Conservation (phyloP, 805 yeast genomes). For the Ogataea paradorogensis region DNA sequence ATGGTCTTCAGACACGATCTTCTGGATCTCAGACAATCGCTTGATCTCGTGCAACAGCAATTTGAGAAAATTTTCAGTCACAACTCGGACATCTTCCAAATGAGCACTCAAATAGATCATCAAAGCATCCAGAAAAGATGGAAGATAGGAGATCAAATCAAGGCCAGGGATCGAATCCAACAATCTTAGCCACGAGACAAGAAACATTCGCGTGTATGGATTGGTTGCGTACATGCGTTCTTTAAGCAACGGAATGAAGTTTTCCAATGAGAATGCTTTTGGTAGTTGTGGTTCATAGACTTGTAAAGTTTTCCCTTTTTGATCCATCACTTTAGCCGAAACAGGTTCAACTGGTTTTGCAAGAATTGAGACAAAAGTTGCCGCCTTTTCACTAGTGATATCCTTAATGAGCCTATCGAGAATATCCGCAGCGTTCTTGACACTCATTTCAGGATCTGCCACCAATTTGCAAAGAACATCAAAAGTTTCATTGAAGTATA, state of each 20-base stretch:
- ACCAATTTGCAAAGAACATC: constrained; percentile 88
- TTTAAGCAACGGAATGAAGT: constrained; percentile 85
- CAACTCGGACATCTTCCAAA: constrained; percentile 81
- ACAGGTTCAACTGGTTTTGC: constrained; percentile 39
- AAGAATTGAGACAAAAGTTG: constrained; percentile 76
- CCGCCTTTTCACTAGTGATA: constrained; percentile 91
- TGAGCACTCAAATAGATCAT: constrained; percentile 77
- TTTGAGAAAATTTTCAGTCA: constrained; percentile 75
- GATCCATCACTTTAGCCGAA: constrained; percentile 45
- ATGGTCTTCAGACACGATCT: constrained; percentile 38
- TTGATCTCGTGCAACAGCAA: constrained; percentile 76
- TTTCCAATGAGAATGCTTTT: constrained; percentile 74
- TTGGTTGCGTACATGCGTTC: constrained; percentile 91
- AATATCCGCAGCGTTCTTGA: constrained; percentile 92
- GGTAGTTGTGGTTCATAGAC: constrained; percentile 58
- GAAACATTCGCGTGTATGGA: constrained; percentile 86
- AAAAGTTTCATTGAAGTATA: constrained; percentile 91
- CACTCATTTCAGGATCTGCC: constrained; percentile 87
- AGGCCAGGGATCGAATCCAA: constrained; percentile 90
- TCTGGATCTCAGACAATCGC: constrained; percentile 67
- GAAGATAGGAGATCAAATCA: constrained; percentile 81
- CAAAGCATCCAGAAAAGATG: constrained; percentile 84
- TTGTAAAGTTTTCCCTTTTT: constrained; percentile 58
- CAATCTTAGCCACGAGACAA: constrained; percentile 92
- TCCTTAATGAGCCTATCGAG: constrained; percentile 89